Base-by-base conservation (phyloP, 192 early-diverging fungal species). In the Anaeromyces robustus region DNA sequence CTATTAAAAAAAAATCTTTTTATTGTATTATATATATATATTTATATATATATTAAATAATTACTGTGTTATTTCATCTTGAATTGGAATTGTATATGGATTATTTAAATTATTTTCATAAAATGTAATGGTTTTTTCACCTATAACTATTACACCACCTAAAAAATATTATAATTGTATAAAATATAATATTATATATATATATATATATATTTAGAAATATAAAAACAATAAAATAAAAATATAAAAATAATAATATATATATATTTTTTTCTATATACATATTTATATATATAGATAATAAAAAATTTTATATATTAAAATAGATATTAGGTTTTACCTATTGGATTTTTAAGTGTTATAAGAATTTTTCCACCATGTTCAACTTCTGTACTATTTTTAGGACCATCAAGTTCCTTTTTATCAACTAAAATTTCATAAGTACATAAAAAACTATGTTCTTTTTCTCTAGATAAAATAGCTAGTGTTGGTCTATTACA, bases 401-500 rank as follows among this genome's bases (percentile, higher is more conserved):
- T 79, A 80, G 81, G 84, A 30, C 89, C 87, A 77, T 86, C 85
- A 0, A 86, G 43, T 29, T 77, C 78, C 28, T 82, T 30, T 30
- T 82, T 85, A 77, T 85, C 85, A 16, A 88, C 22, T 78, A 90
- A 85, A 29, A 93, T 80, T 29, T 85, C 81, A 79, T 94, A 94
- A 0, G 84, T 86, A 77, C 89, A 89, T 77, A 95, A 80, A 41
- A 88, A 85, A 43, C 87, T 83, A 26, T 80, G 59, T 17, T 86
- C 85, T 31, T 90, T 87, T 68, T 82, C 82, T 93, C 92, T 79
- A 89, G 85, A 77, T 91, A 89, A 82, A 17, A 94, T 84, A 4
- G 86, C 90, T 34, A 92, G 52, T 2, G 85, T 88, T 1, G 88
- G 87, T 52, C 17, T 59, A 11, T 19, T 26, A 28, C 77, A 78